These are phyloP conservation scores for Phialophora verrucosa DNA, from an alignment of 2,329 filamentous ascomycete species.

Conservation along the genomic window DNA sequence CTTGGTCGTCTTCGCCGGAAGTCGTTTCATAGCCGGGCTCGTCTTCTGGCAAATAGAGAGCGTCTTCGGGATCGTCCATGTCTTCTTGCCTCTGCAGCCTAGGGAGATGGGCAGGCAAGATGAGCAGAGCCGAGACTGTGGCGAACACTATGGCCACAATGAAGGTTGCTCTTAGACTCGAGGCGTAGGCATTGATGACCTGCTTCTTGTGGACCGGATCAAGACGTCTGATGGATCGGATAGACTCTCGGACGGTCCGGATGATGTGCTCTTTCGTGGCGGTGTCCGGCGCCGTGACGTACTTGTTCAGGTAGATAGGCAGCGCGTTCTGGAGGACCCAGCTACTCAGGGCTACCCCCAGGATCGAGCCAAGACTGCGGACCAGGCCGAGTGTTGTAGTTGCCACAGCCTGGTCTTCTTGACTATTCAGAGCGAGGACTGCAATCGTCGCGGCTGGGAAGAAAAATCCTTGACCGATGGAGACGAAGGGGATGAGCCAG, in stretches of 20 bases:
- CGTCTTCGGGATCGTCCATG: conserved; percentile 15
- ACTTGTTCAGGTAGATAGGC: conserved; percentile 31
- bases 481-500: conserved; percentile 48
- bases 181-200: conserved; percentile 38
- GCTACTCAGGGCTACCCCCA: conserved; percentile 38
- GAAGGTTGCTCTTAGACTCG: conserved; percentile 36
- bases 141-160: conserved; percentile 23
- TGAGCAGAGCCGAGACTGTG: conserved; percentile 24
- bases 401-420: conserved; percentile 55
- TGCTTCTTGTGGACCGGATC: conserved; percentile 33
- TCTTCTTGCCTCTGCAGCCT: conserved; percentile 29
- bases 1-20: not conserved
- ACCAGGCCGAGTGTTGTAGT: conserved; percentile 36
- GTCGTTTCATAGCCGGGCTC: not conserved
- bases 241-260: conserved; percentile 30
- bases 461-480: conserved; percentile 50
- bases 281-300: conserved; percentile 22
- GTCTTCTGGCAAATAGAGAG: not conserved
- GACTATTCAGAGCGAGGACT: conserved; percentile 50
- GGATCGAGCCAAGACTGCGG: conserved; percentile 34
- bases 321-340: conserved; percentile 39
- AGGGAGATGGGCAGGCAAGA: conserved; percentile 34
- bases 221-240: conserved; percentile 30
- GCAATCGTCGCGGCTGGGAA: conserved; percentile 52
- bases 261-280: conserved; percentile 35